Percentiles rank a stretch among this genome's conserved stretches.
Evolutionary conservation across 805 yeast genomes (phyloP).

Genomic region (Cephaloascus fragrans): DNA sequence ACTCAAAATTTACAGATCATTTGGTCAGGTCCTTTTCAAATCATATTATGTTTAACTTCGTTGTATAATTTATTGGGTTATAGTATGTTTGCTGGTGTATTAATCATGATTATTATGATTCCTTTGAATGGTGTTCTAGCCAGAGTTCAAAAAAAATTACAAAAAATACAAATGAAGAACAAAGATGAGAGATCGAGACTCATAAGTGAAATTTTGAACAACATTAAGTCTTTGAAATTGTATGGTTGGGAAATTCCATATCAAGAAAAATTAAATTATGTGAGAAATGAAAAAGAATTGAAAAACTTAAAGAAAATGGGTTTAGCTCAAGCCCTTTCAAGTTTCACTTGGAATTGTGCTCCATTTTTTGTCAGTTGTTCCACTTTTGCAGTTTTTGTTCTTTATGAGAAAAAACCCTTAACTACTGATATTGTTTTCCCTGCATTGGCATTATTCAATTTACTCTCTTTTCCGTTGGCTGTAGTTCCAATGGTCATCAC

Average conservation of each 20-base stretch:
- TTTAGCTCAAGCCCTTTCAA: conserved; percentile 55
- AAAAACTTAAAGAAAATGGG: conserved; percentile 69
- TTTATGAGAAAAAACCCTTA: conserved; percentile 52
- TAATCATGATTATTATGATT: conserved; percentile 65
- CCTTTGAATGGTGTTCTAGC: conserved; percentile 72
- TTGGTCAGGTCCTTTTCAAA: conserved; percentile 94
- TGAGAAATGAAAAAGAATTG: conserved; percentile 84
- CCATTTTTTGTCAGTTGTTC: conserved; percentile 86
- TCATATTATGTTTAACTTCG: conserved; percentile 63
- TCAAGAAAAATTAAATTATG: conserved; percentile 58
- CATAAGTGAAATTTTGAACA: conserved; percentile 80
- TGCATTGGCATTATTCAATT: conserved; percentile 79
- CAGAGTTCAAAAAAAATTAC: conserved; percentile 57
- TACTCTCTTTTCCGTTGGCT: conserved; percentile 85
- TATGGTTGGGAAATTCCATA: conserved; percentile 96
- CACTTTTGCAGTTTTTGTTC: conserved; percentile 76
- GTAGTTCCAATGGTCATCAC: conserved; percentile 88
- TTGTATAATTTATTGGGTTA: conserved; percentile 68
- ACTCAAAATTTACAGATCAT: conserved; percentile 68
- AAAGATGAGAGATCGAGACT: conserved; percentile 91
- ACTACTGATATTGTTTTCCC: conserved; percentile 82
- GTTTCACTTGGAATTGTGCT: conserved; percentile 74
- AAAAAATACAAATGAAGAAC: conserved; percentile 77
- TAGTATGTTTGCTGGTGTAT: conserved; percentile 95
- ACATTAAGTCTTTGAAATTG: conserved; percentile 84